Conservation (phyloP, 108 stramenopile species). For the Aurantiochytrium sp. region DNA sequence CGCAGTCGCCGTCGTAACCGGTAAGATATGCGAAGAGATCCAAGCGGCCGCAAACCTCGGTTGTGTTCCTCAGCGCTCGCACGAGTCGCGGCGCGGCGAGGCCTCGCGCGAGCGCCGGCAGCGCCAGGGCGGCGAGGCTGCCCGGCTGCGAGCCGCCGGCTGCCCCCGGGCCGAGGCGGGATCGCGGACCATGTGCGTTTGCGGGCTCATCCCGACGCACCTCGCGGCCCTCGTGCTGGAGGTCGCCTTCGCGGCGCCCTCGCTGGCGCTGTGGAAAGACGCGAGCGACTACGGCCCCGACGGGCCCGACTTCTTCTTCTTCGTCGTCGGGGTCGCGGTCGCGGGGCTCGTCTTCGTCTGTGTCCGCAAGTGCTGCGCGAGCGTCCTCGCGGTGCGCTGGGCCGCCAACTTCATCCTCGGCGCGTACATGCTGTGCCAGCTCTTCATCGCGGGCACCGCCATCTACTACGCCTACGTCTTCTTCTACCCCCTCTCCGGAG, state of each 20-base stretch:
- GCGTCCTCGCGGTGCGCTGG: background rate
- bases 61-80: no score
- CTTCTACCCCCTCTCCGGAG: background rate
- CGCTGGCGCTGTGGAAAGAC: background rate
- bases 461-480: background rate
- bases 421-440: background rate
- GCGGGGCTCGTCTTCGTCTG: background rate
- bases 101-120: no score
- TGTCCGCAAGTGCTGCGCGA: background rate
- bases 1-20: no score
- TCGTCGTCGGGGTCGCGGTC: background rate
- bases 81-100: no score
- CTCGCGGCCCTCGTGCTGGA: background rate
- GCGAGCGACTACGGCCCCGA: background rate
- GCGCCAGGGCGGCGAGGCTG: no score
- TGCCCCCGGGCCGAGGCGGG: no score
- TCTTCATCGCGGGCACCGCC: background rate
- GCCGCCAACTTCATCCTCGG: background rate
- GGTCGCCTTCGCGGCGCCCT: background rate
- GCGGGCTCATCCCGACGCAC: background rate
- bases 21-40: no score
- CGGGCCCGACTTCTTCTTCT: background rate
- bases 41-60: no score
- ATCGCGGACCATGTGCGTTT: no score
- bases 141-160: no score